Conservation (phyloP, 495 filamentous ascomycete species). For the Penicillium mononematosum region DNA sequence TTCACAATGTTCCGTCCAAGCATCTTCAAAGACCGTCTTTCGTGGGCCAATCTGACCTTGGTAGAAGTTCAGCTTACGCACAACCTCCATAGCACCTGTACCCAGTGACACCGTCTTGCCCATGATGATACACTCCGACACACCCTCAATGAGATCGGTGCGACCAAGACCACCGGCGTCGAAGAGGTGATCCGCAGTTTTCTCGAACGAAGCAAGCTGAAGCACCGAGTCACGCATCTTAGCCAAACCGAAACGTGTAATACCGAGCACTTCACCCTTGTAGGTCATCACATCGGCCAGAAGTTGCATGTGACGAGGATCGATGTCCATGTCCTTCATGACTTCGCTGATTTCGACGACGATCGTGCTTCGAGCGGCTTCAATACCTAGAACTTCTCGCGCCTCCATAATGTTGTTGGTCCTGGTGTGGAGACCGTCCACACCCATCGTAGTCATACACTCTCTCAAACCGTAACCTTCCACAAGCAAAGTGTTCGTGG, state of each 20-base stretch:
- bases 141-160: slow-evolving; percentile 83
- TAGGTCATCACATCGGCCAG: slow-evolving; percentile 99
- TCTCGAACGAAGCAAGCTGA: slow-evolving; percentile 96
- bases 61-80: slow-evolving; percentile 68
- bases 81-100: slow-evolving; percentile 87
- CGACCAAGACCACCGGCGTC: slow-evolving; percentile 91
- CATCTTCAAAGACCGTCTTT: slow-evolving; percentile 75
- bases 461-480: slow-evolving; percentile 88
- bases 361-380: slow-evolving; percentile 85
- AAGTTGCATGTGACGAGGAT: slow-evolving; percentile 97
- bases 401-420: slow-evolving; percentile 93
- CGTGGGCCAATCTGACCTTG: slow-evolving; percentile 61
- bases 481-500: slow-evolving; percentile 69
- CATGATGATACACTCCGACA: slow-evolving; percentile 98
- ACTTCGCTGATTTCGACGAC: slow-evolving; percentile 74
- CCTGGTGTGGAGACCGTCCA: slow-evolving; percentile 66
- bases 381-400: slow-evolving; percentile 90
- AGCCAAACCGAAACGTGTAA: slow-evolving; percentile 91
- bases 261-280: slow-evolving; percentile 96
- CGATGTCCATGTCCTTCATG: slow-evolving; percentile 92
- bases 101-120: slow-evolving; percentile 88
- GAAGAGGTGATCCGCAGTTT: slow-evolving; percentile 96
- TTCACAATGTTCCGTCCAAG: slow-evolving; percentile 53
- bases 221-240: slow-evolving; percentile 97
- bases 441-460: slow-evolving; percentile 90